A percentile compares a stretch with the other conserved stretches of the same genome.
phyloP scores from a whole-genome alignment of 306 rosid genomes.

The Acacia melanoxylon region DNA sequence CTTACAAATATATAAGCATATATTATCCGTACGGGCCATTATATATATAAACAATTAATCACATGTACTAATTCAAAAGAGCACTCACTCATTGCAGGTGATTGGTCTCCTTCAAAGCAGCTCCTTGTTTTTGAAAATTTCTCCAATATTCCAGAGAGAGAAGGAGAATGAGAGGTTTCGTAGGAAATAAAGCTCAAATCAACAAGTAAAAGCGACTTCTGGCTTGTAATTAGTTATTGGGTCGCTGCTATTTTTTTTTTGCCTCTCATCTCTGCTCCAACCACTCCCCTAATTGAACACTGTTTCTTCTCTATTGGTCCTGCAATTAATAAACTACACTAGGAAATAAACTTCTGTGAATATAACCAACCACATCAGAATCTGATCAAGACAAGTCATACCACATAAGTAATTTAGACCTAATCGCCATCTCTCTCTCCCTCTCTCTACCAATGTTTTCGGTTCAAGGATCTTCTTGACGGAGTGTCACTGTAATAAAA shows the following conservation, averaged over 20 bases:
- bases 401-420: conserved; percentile 21
- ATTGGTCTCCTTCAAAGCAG: conserved; percentile 60
- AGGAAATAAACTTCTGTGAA: conserved; percentile 8
- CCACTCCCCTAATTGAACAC: conserved; percentile 32
- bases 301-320: conserved; percentile 2
- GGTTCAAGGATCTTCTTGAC: conserved; percentile 29
- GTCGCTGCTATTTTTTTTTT: conserved; percentile 51
- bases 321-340: neutral
- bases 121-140: conserved; percentile 46
- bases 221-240: conserved; percentile 77
- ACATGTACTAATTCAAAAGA: conserved; percentile 24
- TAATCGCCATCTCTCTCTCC: neutral
- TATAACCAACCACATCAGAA: conserved; percentile 34
- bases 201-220: conserved; percentile 82
- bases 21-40: conserved; percentile 4
- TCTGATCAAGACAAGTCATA: conserved; percentile 18
- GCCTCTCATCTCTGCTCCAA: conserved; percentile 45
- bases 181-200: conserved; percentile 56
- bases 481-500: conserved; percentile 46
- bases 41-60: neutral
- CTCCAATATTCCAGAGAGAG: conserved; percentile 36
- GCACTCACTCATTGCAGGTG: conserved; percentile 40
- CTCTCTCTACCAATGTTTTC: conserved; percentile 32
- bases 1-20: neutral
- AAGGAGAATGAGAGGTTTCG: conserved; percentile 46